Conservation (phyloP, 2,329 filamentous ascomycete genomes). For the Colletotrichum graminicola region DNA sequence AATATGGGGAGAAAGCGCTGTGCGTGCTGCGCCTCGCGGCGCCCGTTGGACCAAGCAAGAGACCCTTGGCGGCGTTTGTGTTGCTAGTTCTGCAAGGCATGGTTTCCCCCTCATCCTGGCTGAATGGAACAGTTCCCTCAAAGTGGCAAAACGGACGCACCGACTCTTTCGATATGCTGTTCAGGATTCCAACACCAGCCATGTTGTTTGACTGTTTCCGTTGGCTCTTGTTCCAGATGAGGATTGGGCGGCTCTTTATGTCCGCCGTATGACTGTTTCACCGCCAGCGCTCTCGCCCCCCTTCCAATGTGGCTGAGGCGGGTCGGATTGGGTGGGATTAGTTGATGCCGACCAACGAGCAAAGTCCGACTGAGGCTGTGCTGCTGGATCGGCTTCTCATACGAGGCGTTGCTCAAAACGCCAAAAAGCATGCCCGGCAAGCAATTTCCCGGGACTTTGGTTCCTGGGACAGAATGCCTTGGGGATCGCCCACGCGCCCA, state of each 20-base stretch:
- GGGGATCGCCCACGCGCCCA: neutral
- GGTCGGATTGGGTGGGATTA: neutral
- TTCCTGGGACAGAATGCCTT: constrained; percentile 8
- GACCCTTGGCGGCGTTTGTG: neutral
- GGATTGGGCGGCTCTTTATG: neutral
- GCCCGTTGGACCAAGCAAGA: neutral
- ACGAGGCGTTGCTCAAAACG: neutral
- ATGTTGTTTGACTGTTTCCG: neutral
- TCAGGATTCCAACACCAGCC: neutral
- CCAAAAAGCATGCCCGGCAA: neutral
- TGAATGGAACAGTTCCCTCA: constrained; percentile 3
- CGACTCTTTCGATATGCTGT: neutral
- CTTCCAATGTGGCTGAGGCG: neutral
- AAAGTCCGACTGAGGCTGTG: neutral
- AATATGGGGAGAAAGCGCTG: neutral
- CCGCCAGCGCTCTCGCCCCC: neutral
- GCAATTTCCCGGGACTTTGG: neutral
- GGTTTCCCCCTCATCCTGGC: neutral
- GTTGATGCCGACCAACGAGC: neutral
- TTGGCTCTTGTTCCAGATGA: neutral
- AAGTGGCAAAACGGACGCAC: constrained; percentile 12
- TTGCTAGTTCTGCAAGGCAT: neutral
- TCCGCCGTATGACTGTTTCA: constrained; percentile 6
- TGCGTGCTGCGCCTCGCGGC: constrained; percentile 12
- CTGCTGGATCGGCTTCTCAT: neutral